Conservation (phyloP, 176 grass and related monocot genomes). For the Hyparrhenia diplandra region DNA sequence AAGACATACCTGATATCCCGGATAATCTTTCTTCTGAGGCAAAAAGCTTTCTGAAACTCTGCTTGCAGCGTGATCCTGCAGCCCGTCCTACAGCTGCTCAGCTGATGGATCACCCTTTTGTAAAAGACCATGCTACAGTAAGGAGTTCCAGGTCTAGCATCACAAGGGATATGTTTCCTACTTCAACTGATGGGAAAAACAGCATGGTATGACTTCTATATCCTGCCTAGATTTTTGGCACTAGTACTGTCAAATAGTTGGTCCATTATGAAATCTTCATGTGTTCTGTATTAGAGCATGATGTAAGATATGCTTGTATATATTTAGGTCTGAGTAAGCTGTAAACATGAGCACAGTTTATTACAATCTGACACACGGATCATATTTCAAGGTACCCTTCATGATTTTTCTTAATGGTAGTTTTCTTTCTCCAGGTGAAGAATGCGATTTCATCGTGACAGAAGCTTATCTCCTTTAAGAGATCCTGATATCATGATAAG, state of each 20-base stretch:
- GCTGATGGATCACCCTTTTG: slow-evolving; percentile 81
- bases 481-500: slow-evolving; percentile 38
- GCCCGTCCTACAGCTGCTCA: slow-evolving; percentile 77
- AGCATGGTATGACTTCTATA: slow-evolving; percentile 17
- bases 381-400: background rate
- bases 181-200: slow-evolving; percentile 25
- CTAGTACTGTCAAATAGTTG: background rate
- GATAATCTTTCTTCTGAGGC: slow-evolving; percentile 69
- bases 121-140: slow-evolving; percentile 51
- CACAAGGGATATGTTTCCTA: slow-evolving; percentile 31
- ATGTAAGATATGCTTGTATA: background rate
- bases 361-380: background rate
- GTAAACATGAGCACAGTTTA: background rate
- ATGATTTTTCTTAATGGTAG: slow-evolving; percentile 21
- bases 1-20: slow-evolving; percentile 94
- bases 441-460: slow-evolving; percentile 41
- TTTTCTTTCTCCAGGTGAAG: slow-evolving; percentile 30
- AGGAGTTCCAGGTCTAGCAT: slow-evolving; percentile 44
- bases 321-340: background rate
- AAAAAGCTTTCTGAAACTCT: slow-evolving; percentile 75
- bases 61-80: slow-evolving; percentile 87
- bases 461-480: slow-evolving; percentile 75
- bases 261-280: background rate
- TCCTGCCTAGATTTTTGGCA: background rate
- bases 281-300: background rate